These are phyloP conservation scores for Plenodomus tracheiphilus DNA, from an alignment of 2,329 filamentous ascomycete species.

Conservation along the genomic window DNA sequence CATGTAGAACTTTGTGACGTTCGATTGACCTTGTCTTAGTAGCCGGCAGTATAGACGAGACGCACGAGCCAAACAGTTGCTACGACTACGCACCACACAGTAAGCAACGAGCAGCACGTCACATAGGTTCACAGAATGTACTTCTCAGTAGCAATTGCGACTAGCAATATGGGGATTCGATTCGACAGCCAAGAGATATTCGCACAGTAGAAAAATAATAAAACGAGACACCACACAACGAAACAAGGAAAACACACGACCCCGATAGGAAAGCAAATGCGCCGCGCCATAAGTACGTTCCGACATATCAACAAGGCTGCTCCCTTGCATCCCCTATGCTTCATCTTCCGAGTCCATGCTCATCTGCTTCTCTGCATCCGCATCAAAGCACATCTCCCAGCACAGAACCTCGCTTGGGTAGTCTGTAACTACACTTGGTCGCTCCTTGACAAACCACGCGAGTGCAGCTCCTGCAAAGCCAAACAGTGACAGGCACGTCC, in stretches of 20 bases:
- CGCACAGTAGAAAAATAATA: background rate
- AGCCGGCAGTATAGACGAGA: background rate
- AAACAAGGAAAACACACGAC: constrained; percentile 1
- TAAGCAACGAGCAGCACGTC: background rate
- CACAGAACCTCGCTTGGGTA: constrained; percentile 47
- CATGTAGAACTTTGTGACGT: background rate
- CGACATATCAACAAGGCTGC: constrained; percentile 4
- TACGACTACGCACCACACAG: background rate
- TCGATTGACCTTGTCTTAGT: background rate
- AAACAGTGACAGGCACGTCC: constrained; percentile 48
- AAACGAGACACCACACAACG: constrained; percentile 1
- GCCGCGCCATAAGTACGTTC: constrained; percentile 8
- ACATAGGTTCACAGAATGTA: background rate
- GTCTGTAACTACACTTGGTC: constrained; percentile 50
- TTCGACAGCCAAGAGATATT: background rate
- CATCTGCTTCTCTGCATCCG: constrained; percentile 37
- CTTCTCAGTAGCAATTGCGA: background rate
- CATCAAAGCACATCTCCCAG: constrained; percentile 54
- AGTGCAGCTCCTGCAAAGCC: constrained; percentile 48
- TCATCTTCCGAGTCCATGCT: constrained; percentile 10
- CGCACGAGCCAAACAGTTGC: background rate
- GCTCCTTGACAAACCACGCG: constrained; percentile 51
- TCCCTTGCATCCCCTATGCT: constrained; percentile 7
- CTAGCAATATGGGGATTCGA: background rate
- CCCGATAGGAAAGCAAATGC: background rate